A percentile compares a stretch with the other conserved stretches of the same genome.
Evolutionary conservation across 2,329 filamentous ascomycete genomes (phyloP).

Genomic region (Aspergillus pseudoviridinutans): DNA sequence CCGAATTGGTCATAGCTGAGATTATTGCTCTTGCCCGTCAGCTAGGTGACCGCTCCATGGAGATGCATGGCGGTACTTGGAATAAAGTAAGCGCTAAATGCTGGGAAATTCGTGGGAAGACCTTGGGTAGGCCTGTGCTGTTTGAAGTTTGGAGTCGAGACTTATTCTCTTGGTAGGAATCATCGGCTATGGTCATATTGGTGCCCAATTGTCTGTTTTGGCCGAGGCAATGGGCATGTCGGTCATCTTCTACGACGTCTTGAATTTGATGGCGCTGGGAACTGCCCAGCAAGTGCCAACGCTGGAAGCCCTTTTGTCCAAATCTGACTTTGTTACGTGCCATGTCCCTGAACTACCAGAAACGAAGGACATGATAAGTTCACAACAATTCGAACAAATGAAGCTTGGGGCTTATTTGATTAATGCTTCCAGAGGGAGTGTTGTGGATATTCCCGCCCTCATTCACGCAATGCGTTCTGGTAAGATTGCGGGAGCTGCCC

Average conservation of each 20-base stretch:
- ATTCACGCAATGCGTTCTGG: conserved; percentile 81
- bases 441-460: conserved; percentile 89
- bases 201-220: conserved; percentile 89
- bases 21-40: conserved; percentile 90
- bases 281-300: conserved; percentile 78
- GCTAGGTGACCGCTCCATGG: conserved; percentile 84
- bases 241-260: conserved; percentile 94
- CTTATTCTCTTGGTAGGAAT: conserved; percentile 57
- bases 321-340: conserved; percentile 87
- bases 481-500: conserved; percentile 87
- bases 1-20: conserved; percentile 90
- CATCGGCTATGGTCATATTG: conserved; percentile 95
- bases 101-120: conserved; percentile 98
- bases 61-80: conserved; percentile 93
- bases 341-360: conserved; percentile 93
- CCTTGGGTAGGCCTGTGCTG: conserved; percentile 59
- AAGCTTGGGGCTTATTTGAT: conserved; percentile 90
- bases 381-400: conserved; percentile 77
- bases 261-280: conserved; percentile 91
- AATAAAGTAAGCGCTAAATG: conserved; percentile 96
- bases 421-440: conserved; percentile 89
- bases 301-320: conserved; percentile 69
- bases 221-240: conserved; percentile 98
- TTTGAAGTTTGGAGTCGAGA: background rate
- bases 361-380: conserved; percentile 89